Evolutionary conservation across 1,284 basidiomycete species (phyloP).

Genomic region (Irpex lacteus): DNA sequence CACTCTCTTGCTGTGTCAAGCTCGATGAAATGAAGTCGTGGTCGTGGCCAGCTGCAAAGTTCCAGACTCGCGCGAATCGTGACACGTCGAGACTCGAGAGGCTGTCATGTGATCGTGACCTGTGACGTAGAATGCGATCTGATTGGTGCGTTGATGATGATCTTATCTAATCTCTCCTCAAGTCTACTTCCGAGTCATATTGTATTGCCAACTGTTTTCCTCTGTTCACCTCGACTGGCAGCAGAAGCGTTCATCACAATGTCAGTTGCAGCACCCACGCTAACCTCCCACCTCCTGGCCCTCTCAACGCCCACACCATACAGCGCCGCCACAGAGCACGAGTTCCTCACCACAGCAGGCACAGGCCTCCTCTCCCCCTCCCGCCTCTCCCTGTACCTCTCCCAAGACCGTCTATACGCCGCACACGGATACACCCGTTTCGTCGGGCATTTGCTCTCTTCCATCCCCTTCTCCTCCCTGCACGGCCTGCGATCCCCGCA

Average conservation of each 20-base stretch:
- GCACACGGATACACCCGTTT: conserved; percentile 63
- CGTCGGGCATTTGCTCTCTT: conserved; percentile 52
- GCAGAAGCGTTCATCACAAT: background rate
- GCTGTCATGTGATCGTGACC: too few species aligned
- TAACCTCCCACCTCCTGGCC: conserved; percentile 34
- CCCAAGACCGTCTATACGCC: conserved; percentile 71
- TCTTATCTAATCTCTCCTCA: too few species aligned
- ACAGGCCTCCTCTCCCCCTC: conserved; percentile 42
- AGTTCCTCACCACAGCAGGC: conserved; percentile 55
- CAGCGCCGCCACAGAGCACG: conserved; percentile 46
- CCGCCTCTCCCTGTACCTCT: conserved; percentile 56
- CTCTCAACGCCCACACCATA: conserved; percentile 38
- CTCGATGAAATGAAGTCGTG: too few species aligned
- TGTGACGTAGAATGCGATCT: too few species aligned
- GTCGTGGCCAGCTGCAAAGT: too few species aligned
- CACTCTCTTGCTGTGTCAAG: too few species aligned
- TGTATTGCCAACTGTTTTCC: too few species aligned
- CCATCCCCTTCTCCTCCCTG: conserved; percentile 45
- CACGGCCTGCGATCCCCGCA: conserved; percentile 31
- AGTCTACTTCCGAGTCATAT: too few species aligned
- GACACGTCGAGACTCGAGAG: too few species aligned
- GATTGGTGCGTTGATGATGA: too few species aligned
- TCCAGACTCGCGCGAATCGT: too few species aligned
- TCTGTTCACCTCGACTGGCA: too few species aligned
- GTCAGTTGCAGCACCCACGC: background rate